Base-by-base conservation (phyloP, 129 eudicot genomes). In the Arctium minus region DNA sequence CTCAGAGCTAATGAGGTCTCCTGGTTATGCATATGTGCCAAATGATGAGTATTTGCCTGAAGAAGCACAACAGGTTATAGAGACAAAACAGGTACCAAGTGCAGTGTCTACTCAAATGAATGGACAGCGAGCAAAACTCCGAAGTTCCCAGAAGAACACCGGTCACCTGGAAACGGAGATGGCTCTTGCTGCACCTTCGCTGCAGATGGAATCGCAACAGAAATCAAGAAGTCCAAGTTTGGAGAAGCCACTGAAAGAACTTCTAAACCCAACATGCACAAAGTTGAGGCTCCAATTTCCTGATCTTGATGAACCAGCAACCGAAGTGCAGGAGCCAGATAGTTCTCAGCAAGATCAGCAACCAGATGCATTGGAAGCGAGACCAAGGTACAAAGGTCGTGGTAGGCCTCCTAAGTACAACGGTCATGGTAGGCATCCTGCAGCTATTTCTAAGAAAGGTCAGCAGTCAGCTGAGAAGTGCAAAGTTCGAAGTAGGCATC, bases 111-210 rank as follows among this genome's bases (percentile, higher is more conserved):
- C 62, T 38, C 78, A 8, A 29, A 64, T 73, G 73, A 81, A 62
- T 32, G 62, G 74, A 56, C 84, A 62, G 18, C 79, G 79, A 73
- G 65, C 79, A 35, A 81, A 81, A 81, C 74, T 81, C 35, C 67
- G 84, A 36, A 80, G 84, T 72, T 80, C 77, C 5, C 48, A 80
- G 78, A 80, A 80, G 78, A 72, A 36, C 36, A 71, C 77, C 8
- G 42, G 7, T 15, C 36, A 31, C 18, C 4, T 46, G 79, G 70
- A 64, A 64, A 64, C 32, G 15, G 65, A 1, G 65, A 8, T n/a
- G 18, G 30, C 65, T 40, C 8, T 44, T 74, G 78, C 42, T 22
- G 8, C 27, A 17, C 65, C 65, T 53, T 17, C 15, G 65, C 22
- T 3, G 18, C 35, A 73, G 60, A 40, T 40, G 33, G 77, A 73